phyloP scores from a whole-genome alignment of 2,329 filamentous ascomycete genomes.

The Sporothrix globosa region DNA sequence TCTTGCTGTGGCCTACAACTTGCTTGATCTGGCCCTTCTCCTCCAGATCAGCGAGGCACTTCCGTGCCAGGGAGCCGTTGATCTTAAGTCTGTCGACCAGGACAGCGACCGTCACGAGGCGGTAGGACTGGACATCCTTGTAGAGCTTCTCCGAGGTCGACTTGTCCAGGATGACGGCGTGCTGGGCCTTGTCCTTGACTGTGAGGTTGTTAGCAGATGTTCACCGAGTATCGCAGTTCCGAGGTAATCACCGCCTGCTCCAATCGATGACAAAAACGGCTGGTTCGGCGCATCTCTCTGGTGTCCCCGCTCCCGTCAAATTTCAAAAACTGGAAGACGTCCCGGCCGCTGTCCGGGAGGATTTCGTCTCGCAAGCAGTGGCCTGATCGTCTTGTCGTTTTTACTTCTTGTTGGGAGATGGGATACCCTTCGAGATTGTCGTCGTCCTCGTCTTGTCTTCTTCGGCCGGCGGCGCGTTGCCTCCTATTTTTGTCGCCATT shows the following conservation, averaged over 20 bases:
- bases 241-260: not conserved
- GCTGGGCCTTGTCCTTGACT: slow-evolving; percentile 99
- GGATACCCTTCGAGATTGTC: not conserved
- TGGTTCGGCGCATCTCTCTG: not conserved
- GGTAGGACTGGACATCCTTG: slow-evolving; percentile 99
- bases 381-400: not conserved
- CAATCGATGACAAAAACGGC: not conserved
- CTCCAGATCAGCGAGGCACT: slow-evolving; percentile 89
- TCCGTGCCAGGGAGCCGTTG: slow-evolving; percentile 94
- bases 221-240: not conserved
- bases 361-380: not conserved
- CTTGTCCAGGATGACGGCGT: slow-evolving; percentile 99
- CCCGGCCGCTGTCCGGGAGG: not conserved
- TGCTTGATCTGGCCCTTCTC: slow-evolving; percentile 99
- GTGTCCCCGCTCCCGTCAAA: not conserved
- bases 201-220: slow-evolving; percentile 29
- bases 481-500: not conserved
- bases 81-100: slow-evolving; percentile 99
- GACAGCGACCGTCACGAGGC: slow-evolving; percentile 96
- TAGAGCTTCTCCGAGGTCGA: slow-evolving; percentile 95
- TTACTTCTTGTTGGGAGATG: not conserved
- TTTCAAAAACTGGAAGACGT: not conserved
- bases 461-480: not conserved
- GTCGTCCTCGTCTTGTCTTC: not conserved
- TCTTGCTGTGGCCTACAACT: slow-evolving; percentile 92